A percentile compares a stretch with the other conserved stretches of the same genome.
Evolutionary conservation across 495 filamentous ascomycete genomes (phyloP).

Genomic region (Lepidopterella palustris): DNA sequence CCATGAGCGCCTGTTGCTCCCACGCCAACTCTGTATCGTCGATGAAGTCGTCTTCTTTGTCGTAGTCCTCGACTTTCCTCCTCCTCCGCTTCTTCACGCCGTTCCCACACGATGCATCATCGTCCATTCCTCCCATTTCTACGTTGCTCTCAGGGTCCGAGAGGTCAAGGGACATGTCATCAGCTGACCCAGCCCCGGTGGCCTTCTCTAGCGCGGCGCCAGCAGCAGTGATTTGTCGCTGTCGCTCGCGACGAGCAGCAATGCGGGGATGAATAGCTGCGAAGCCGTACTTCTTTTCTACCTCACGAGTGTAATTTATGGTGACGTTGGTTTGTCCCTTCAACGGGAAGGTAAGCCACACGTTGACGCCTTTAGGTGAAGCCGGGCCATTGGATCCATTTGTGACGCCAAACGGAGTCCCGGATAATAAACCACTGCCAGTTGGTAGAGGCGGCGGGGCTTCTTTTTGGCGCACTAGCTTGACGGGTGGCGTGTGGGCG

Average conservation of each 20-base stretch:
- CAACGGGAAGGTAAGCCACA: slow-evolving; percentile 75
- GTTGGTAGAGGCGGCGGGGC: slow-evolving; percentile 49
- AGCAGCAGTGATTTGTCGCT: slow-evolving; percentile 75
- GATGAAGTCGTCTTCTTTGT: slow-evolving; percentile 94
- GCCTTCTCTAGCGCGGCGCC: slow-evolving; percentile 69
- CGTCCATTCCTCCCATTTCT: slow-evolving; percentile 59
- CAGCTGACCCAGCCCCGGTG: slow-evolving; percentile 53
- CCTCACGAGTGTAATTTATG: slow-evolving; percentile 89
- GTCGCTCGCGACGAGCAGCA: slow-evolving; percentile 74
- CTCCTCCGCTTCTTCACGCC: slow-evolving; percentile 61
- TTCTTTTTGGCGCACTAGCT: slow-evolving; percentile 50
- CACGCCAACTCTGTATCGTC: slow-evolving; percentile 93
- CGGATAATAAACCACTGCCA: slow-evolving; percentile 62
- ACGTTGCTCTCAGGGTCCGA: slow-evolving; percentile 57
- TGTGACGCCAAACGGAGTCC: slow-evolving; percentile 50
- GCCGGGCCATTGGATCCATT: slow-evolving; percentile 33
- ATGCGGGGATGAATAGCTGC: slow-evolving; percentile 85
- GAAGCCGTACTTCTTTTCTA: slow-evolving; percentile 90
- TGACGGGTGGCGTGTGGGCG: slow-evolving; percentile 52
- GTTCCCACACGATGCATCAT: slow-evolving; percentile 45
- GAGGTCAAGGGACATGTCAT: slow-evolving; percentile 49
- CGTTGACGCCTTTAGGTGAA: slow-evolving; percentile 63
- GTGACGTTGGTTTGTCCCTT: slow-evolving; percentile 77
- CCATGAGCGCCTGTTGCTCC: slow-evolving; percentile 91
- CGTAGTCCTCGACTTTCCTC: slow-evolving; percentile 91